Conservation (phyloP, 2,329 filamentous ascomycete genomes). For the Alternaria atra region DNA sequence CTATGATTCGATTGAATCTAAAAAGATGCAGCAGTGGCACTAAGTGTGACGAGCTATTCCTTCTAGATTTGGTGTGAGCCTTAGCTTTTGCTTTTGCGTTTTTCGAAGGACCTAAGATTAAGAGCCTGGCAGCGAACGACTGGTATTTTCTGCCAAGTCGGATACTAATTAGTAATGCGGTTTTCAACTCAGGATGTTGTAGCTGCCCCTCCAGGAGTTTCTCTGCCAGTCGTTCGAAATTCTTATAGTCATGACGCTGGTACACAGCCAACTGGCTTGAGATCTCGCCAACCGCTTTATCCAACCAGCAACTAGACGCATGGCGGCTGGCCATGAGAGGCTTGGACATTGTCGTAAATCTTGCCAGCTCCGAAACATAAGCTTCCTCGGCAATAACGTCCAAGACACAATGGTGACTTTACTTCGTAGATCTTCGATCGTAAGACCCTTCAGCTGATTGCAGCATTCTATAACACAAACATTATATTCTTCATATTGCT, state of each 20-base stretch:
- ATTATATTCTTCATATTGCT: constrained; percentile 44
- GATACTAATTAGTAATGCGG: constrained; percentile 51
- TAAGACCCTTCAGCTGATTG: constrained; percentile 52
- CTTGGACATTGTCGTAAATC: constrained; percentile 59
- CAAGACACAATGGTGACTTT: constrained; percentile 67
- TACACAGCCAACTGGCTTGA: constrained; percentile 53
- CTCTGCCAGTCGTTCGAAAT: constrained; percentile 40
- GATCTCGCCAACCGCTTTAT: constrained; percentile 54
- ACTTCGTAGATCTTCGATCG: constrained; percentile 56
- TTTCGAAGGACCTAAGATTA: constrained; percentile 12
- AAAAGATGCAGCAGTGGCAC: constrained; percentile 65
- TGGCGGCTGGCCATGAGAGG: constrained; percentile 52
- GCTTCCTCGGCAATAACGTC: constrained; percentile 52
- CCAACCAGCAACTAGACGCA: constrained; percentile 65
- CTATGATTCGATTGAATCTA: constrained; percentile 66
- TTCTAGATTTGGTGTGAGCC: no score
- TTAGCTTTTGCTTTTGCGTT: constrained; percentile 13
- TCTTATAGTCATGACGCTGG: constrained; percentile 35
- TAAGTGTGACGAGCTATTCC: neutral
- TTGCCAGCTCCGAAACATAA: constrained; percentile 62
- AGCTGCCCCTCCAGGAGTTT: constrained; percentile 33
- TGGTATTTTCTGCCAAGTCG: constrained; percentile 48
- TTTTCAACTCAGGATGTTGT: constrained; percentile 48
- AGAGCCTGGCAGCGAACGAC: constrained; percentile 24
- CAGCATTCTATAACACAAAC: constrained; percentile 57